A percentile compares a stretch with the other conserved stretches of the same genome.
These are phyloP conservation scores for Epichloe gansuensis DNA, from an alignment of 2,329 filamentous ascomycete species.

Conservation along the genomic window DNA sequence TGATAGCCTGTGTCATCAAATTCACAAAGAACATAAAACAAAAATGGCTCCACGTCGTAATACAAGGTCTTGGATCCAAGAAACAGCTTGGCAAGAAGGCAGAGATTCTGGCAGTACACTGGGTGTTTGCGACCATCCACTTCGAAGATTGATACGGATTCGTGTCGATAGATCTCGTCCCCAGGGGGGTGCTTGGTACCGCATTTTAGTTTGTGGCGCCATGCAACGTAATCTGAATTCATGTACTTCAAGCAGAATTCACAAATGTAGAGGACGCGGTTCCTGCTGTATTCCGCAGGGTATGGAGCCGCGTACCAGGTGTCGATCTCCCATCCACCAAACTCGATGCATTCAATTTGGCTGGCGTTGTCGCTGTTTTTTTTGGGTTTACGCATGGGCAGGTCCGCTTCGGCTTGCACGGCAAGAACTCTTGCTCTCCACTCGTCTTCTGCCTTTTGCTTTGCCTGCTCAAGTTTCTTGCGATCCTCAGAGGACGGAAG, in stretches of 20 bases:
- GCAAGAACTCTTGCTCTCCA: slow-evolving; percentile 57
- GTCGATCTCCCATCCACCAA: slow-evolving; percentile 94
- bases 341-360: slow-evolving; percentile 97
- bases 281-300: slow-evolving; percentile 94
- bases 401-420: slow-evolving; percentile 50
- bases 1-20: slow-evolving; percentile 86
- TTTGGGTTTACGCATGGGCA: slow-evolving; percentile 50
- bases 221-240: slow-evolving; percentile 97
- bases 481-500: slow-evolving; percentile 70
- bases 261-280: slow-evolving; percentile 94
- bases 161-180: slow-evolving; percentile 92
- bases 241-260: slow-evolving; percentile 99
- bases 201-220: slow-evolving; percentile 95
- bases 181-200: slow-evolving; percentile 96
- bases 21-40: slow-evolving; percentile 95
- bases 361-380: slow-evolving; percentile 79
- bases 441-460: slow-evolving; percentile 81
- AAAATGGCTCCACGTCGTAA: slow-evolving; percentile 92
- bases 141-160: slow-evolving; percentile 88
- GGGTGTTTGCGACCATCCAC: slow-evolving; percentile 95
- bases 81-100: slow-evolving; percentile 89
- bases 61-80: slow-evolving; percentile 97
- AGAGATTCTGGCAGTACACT: slow-evolving; percentile 97
- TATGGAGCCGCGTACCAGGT: slow-evolving; percentile 99
- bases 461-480: slow-evolving; percentile 76